Evolutionary conservation across 2,329 filamentous ascomycete species (phyloP), one percentile per base, ranked within the genome.

Genomic region (Ceratocystis lukuohia): DNA sequence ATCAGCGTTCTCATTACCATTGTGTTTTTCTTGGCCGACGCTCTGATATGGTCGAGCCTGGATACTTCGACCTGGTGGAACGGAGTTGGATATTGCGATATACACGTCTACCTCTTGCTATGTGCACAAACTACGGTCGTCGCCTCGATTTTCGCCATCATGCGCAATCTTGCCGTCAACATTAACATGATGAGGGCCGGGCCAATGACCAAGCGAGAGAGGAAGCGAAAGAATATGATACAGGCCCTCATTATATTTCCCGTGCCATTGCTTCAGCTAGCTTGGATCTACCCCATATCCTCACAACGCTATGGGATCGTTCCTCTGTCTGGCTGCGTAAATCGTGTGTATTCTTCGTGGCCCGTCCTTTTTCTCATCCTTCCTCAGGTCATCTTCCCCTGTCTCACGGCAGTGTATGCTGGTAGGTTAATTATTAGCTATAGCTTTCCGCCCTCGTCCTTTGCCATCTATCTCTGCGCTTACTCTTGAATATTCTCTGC

Each of bases 211-310:
- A 69, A 72, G 20, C 70, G 68, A 3, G 81, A 84, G 73, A 76
- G 73, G 66, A 74, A 74, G 15, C 73, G 74, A 0, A 75, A 77
- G 25, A 77, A 76, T 64, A 66, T 80, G 7, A 67, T 78, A 5
- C 82, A 85, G 69, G 77, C 78, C 3, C 73, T 81, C 68, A 77
- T 84, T 74, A 81, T 85, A 68, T 83, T 85, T 65, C 77, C 80
- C 1, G 67, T 82, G 2, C 82, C 82, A 0, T 7, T 82, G 15
- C 37, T 84, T 45, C 80, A 84, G 73, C 66, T 80, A 5, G 71
- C 74, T 7, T 77, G 80, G 71, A 79, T 78, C 0, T 81, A 77
- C 71, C 79, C 81, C 20, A 73, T 80, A 15, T 74, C 79, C 3
- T 71, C 74, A 1, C 76, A 80, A 66, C 76, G 83, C 25, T 85